Evolutionary conservation across 495 filamentous ascomycete species (phyloP), one percentile per base, ranked within the genome.

Genomic region (Aspergillus coremiiformis): DNA sequence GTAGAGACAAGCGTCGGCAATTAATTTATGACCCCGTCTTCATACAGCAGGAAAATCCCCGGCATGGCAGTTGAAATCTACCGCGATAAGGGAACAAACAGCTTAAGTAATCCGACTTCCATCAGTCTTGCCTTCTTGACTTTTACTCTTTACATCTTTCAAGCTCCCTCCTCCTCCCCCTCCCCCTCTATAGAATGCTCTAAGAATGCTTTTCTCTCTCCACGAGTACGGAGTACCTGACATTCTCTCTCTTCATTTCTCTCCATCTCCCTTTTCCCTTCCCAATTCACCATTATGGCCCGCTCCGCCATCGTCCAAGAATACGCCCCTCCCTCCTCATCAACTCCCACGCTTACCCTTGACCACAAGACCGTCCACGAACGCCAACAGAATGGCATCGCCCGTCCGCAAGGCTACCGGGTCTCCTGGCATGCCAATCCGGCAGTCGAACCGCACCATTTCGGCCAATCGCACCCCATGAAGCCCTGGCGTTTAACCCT

Each of bases 361-460:
- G 75, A 82, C 75, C 68, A 78, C 62, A 78, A 86, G 67, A 81
- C 86, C 63, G 77, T 80, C 55, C 67, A 76, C 47, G 78, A 85
- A 61, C 84, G 86, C 29, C 76, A 85, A 52, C 76, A 81, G 54
- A 84, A 89, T 75, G 81, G 81, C 64, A 88, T 96, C 57, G 74
- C 78, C 33, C 79, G 82, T 6, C 90, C 90, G 0, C 78, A 86
- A 61, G 90, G 89, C 65, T 87, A 89, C 65, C 87, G 70, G n/a
- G 91, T 98, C n/a, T 97, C 93, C 35, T 97, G 87, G 76, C 93
- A 98, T 68, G 87, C 89, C 63, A 96, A 96, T 64, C 84, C 90
- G n/a, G 81, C 87, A 45, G 93, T 96, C 66, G 93, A 98, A 71
- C 83, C 84, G 63, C 90, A 95, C 66, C 93, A 98, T 66, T 98